phyloP scores from a whole-genome alignment of 2,329 filamentous ascomycete genomes.

The Phyllosticta citrichinensis region DNA sequence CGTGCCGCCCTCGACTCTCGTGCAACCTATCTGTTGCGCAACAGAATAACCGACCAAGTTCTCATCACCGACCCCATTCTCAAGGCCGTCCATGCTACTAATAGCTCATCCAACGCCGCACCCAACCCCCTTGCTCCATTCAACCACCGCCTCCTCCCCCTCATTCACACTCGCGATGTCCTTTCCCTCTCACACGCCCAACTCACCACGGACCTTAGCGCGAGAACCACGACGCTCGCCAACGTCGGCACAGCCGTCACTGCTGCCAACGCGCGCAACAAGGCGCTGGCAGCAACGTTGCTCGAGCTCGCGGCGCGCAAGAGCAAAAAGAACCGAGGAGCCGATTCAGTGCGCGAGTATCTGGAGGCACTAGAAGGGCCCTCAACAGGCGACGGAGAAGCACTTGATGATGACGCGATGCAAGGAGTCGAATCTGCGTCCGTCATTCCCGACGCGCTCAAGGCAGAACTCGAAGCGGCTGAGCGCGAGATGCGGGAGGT shows the following conservation, averaged over 20 bases:
- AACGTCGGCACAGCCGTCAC: conserved; percentile 50
- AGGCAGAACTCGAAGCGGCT: conserved; percentile 43
- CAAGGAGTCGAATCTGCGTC: background rate
- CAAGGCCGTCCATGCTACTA: conserved; percentile 58
- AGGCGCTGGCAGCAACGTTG: conserved; percentile 51
- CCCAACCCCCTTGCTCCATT: conserved; percentile 4
- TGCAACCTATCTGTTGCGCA: conserved; percentile 58
- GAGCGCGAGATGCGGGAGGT: conserved; percentile 52
- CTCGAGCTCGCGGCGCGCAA: conserved; percentile 48
- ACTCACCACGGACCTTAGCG: conserved; percentile 44
- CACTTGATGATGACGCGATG: background rate
- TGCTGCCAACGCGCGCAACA: conserved; percentile 49
- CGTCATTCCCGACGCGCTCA: background rate
- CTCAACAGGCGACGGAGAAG: background rate
- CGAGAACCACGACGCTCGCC: conserved; percentile 44
- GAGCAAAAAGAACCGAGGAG: background rate
- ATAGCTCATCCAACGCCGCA: conserved; percentile 15
- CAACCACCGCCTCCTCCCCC: conserved; percentile 54
- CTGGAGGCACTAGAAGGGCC: conserved; percentile 29
- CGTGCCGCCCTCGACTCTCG: conserved; percentile 59
- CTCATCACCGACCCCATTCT: conserved; percentile 65
- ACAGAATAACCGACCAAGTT: conserved; percentile 58
- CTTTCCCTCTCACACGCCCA: conserved; percentile 54
- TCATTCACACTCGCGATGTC: conserved; percentile 57
- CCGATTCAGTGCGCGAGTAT: background rate